Percentiles rank a stretch among this genome's conserved stretches.
Evolutionary conservation across 2,329 filamentous ascomycete species (phyloP).

Genomic region (Fusarium newnesense): DNA sequence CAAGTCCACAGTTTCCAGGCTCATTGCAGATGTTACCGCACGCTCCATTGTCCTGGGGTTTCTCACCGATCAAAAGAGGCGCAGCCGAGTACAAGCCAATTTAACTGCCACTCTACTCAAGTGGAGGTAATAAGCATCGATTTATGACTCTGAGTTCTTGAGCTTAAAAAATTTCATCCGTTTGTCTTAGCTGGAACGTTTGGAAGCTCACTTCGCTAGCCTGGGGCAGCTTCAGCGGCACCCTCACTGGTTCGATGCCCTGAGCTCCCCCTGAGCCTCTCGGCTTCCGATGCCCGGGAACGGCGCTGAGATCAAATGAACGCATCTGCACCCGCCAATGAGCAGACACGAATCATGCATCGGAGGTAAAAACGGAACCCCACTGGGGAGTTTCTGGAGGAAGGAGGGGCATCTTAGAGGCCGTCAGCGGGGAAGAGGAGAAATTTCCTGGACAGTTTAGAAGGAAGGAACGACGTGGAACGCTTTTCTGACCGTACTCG

Average conservation of each 20-base stretch:
- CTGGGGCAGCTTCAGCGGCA: slow-evolving; percentile 5
- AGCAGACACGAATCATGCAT: slow-evolving; percentile 8
- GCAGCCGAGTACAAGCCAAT: not conserved
- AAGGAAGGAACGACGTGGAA: slow-evolving; percentile 27
- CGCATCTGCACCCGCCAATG: slow-evolving; percentile 31
- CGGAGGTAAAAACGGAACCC: slow-evolving; percentile 41
- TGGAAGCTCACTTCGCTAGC: slow-evolving; percentile 15
- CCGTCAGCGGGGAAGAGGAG: slow-evolving; percentile 18
- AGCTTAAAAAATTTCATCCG: slow-evolving; percentile 7
- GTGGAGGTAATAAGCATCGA: not conserved
- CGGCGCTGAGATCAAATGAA: slow-evolving; percentile 31
- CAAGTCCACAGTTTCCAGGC: slow-evolving; percentile 9
- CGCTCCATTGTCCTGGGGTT: not conserved
- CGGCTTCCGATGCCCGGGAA: slow-evolving; percentile 43
- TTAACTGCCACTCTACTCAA: slow-evolving; percentile 2
- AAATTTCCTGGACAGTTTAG: slow-evolving; percentile 36
- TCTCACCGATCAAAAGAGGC: slow-evolving; percentile 16
- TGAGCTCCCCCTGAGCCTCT: slow-evolving; percentile 23
- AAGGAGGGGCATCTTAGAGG: slow-evolving; percentile 30
- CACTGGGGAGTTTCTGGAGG: slow-evolving; percentile 25
- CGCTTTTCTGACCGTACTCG: slow-evolving; percentile 16
- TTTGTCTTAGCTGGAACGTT: not conserved
- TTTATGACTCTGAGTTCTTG: slow-evolving; percentile 15
- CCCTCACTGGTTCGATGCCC: slow-evolving; percentile 18
- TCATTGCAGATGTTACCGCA: slow-evolving; percentile 1